Conservation (phyloP, 176 grass and related monocot genomes). For the Rhynchospora breviuscula region DNA sequence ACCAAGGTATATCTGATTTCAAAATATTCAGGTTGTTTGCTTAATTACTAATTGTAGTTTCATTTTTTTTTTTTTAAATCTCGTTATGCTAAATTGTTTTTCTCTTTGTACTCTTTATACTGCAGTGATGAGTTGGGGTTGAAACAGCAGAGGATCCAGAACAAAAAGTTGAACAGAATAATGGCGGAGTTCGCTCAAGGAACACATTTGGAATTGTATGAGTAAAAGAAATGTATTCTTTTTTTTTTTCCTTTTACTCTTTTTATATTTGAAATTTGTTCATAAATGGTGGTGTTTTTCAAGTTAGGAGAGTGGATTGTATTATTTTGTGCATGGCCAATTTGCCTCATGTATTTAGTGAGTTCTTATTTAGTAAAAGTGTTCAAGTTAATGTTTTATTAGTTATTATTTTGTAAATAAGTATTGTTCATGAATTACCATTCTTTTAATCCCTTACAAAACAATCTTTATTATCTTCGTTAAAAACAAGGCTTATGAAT, state of each 20-base stretch:
- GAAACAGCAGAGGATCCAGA: constrained; percentile 63
- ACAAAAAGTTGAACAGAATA: constrained; percentile 74
- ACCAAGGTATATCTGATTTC: constrained; percentile 20
- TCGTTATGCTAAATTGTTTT: neutral
- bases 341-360: constrained; percentile 33
- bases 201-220: constrained; percentile 49
- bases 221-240: constrained; percentile 33
- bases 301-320: constrained; percentile 40
- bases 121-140: constrained; percentile 68
- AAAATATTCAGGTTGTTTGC: neutral
- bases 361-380: constrained; percentile 22
- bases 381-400: constrained; percentile 23
- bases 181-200: constrained; percentile 65
- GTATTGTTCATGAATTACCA: constrained; percentile 7
- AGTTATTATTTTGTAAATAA: constrained; percentile 7
- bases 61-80: neutral
- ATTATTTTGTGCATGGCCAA: constrained; percentile 51
- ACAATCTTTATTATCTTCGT: neutral
- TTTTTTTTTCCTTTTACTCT: constrained; percentile 26
- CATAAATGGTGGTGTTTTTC: constrained; percentile 5
- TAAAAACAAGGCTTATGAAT: neutral
- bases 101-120: neutral
- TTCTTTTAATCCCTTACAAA: neutral
- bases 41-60: neutral
- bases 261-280: constrained; percentile 15